A percentile compares a stretch with the other conserved stretches of the same genome.
Evolutionary conservation across 2,329 filamentous ascomycete species (phyloP).

Genomic region (Esteya vermicola): DNA sequence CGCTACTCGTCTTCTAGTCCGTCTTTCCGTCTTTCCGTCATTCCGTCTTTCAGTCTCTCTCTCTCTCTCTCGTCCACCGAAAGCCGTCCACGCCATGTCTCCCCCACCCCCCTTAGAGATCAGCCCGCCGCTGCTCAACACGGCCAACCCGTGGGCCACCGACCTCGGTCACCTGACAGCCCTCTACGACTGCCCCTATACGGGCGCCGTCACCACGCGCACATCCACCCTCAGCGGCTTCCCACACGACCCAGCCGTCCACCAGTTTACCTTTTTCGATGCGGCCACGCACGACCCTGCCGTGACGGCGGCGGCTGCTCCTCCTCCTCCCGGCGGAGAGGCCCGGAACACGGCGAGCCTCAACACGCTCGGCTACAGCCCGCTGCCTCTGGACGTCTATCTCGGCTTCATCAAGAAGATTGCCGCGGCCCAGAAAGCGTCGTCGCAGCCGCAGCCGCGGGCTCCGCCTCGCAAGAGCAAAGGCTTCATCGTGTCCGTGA

Average conservation of each 20-base stretch:
- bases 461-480: slow-evolving; percentile 32
- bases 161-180: slow-evolving; percentile 42
- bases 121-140: slow-evolving; percentile 56
- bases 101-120: slow-evolving; percentile 36
- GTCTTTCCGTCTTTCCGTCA: not conserved
- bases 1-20: not conserved
- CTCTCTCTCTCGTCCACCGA: not conserved
- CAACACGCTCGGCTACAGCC: slow-evolving; percentile 65
- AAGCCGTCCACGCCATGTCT: slow-evolving; percentile 1
- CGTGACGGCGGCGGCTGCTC: slow-evolving; percentile 2
- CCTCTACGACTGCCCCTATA: slow-evolving; percentile 47
- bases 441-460: too few relatives aligned
- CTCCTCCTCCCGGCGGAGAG: too few relatives aligned
- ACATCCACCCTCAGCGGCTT: slow-evolving; percentile 55
- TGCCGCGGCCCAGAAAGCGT: too few relatives aligned
- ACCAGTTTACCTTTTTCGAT: slow-evolving; percentile 56
- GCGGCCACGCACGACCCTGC: slow-evolving; percentile 13
- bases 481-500: slow-evolving; percentile 56
- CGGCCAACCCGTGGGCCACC: slow-evolving; percentile 64
- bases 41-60: not conserved
- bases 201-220: slow-evolving; percentile 61
- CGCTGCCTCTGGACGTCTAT: slow-evolving; percentile 43
- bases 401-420: slow-evolving; percentile 40
- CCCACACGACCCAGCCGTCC: slow-evolving; percentile 39
- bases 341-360: slow-evolving; percentile 33